A percentile compares a stretch with the other conserved stretches of the same genome.
These are phyloP conservation scores for Phytopythium vexans DNA, from an alignment of 352 stramenopile species.

Conservation along the genomic window DNA sequence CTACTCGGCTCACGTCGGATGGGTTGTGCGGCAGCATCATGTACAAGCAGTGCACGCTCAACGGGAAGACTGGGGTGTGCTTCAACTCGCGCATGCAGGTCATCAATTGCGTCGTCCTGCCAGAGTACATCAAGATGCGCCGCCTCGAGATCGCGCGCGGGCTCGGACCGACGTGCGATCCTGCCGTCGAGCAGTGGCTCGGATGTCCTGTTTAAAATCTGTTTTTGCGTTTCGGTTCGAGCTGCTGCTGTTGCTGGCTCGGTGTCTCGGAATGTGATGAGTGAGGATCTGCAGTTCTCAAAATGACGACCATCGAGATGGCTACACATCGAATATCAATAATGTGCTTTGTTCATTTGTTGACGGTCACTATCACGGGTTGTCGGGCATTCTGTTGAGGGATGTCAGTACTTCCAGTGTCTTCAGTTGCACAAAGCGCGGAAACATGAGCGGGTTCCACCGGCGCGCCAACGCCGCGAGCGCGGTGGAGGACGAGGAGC, in stretches of 20 bases:
- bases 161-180: constrained; percentile 23
- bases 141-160: constrained; percentile 26
- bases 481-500: constrained; percentile 27
- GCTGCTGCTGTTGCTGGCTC: no score
- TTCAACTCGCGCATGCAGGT: constrained; percentile 46
- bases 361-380: no score
- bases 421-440: no score
- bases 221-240: not conserved
- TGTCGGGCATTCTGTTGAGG: no score
- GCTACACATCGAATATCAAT: no score
- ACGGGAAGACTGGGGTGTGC: constrained; percentile 28
- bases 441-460: no score
- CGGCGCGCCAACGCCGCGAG: not conserved
- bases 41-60: constrained; percentile 25
- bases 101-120: constrained; percentile 26
- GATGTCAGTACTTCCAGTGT: no score
- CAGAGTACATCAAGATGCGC: constrained; percentile 24
- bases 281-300: no score
- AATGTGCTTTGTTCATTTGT: no score
- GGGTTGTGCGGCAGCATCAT: constrained; percentile 23
- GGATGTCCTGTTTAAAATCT: constrained; percentile 8
- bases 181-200: constrained; percentile 29
- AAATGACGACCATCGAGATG: no score
- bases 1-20: constrained; percentile 21
- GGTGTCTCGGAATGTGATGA: no score